phyloP scores from a whole-genome alignment of 108 stramenopile genomes.

The Discostella pseudostelligera region DNA sequence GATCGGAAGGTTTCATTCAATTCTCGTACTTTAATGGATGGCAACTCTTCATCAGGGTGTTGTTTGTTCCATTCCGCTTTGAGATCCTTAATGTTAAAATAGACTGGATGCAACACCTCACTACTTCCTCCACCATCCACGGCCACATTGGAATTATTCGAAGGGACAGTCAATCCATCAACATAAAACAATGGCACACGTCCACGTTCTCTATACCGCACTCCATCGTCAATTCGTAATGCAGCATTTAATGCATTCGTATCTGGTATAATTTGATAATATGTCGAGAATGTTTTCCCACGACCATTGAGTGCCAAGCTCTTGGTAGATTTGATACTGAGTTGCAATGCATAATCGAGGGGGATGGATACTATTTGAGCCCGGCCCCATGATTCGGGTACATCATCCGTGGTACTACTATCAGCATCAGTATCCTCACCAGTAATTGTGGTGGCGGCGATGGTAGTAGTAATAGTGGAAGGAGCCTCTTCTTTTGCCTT shows the following conservation, averaged over 20 bases:
- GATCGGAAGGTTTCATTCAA: conserved; percentile 60
- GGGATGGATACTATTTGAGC: conserved; percentile 73
- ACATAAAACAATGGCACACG: conserved; percentile 79
- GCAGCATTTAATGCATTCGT: conserved; percentile 69
- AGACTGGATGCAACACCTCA: conserved; percentile 47
- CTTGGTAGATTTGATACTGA: conserved; percentile 46
- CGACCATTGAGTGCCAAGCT: conserved; percentile 41
- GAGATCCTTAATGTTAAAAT: conserved; percentile 65
- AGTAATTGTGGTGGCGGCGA: too few species aligned
- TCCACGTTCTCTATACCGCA: conserved; percentile 58
- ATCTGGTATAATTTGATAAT: conserved; percentile 70
- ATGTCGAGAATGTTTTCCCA: conserved; percentile 40
- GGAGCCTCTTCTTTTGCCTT: conserved; percentile 18
- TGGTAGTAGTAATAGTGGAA: too few species aligned
- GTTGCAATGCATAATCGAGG: conserved; percentile 65
- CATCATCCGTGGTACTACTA: conserved; percentile 22
- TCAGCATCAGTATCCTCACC: background rate
- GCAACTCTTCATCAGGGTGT: conserved; percentile 39
- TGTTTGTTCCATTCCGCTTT: conserved; percentile 49
- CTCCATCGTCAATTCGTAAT: conserved; percentile 47
- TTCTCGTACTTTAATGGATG: conserved; percentile 63
- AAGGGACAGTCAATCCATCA: conserved; percentile 52
- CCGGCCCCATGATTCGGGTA: conserved; percentile 66
- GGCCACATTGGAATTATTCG: conserved; percentile 10
- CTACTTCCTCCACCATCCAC: background rate